phyloP scores from a whole-genome alignment of 805 yeast genomes.

The Cyberlindnera xishuangbannaensis region DNA sequence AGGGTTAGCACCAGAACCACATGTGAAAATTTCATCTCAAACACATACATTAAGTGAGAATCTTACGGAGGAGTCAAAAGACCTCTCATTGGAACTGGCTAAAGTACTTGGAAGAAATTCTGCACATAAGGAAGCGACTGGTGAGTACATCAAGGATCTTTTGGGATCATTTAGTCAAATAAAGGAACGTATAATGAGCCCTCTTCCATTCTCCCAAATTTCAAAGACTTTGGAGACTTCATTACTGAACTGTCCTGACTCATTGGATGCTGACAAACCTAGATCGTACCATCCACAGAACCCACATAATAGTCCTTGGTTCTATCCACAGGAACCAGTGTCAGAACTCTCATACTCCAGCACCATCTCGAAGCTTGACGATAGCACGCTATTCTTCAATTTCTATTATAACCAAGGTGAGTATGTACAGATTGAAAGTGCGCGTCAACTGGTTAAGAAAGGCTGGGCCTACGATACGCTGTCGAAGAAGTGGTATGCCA shows the following conservation, averaged over 20 bases:
- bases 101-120: not conserved
- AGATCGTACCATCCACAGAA: slow-evolving; percentile 60
- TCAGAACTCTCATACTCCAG: slow-evolving; percentile 47
- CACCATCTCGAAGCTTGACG: slow-evolving; percentile 65
- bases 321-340: slow-evolving; percentile 81
- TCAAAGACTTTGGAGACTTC: slow-evolving; percentile 67
- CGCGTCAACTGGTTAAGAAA: slow-evolving; percentile 69
- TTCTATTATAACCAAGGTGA: slow-evolving; percentile 78
- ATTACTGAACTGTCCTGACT: slow-evolving; percentile 85
- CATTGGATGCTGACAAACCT: slow-evolving; percentile 84
- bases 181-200: slow-evolving; percentile 40
- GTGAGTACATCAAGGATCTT: slow-evolving; percentile 9
- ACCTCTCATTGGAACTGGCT: not conserved
- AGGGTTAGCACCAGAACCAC: not conserved
- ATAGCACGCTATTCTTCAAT: slow-evolving; percentile 85
- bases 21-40: too few relatives aligned
- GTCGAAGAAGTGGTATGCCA: slow-evolving; percentile 75
- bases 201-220: slow-evolving; percentile 49
- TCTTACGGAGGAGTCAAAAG: not conserved
- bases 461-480: slow-evolving; percentile 81
- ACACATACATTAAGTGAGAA: not conserved
- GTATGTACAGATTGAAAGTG: slow-evolving; percentile 69
- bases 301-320: slow-evolving; percentile 85
- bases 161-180: slow-evolving; percentile 26
- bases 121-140: slow-evolving; percentile 1